Base-by-base conservation (phyloP, 2,329 filamentous ascomycete genomes). In the Cryphonectria japonica region DNA sequence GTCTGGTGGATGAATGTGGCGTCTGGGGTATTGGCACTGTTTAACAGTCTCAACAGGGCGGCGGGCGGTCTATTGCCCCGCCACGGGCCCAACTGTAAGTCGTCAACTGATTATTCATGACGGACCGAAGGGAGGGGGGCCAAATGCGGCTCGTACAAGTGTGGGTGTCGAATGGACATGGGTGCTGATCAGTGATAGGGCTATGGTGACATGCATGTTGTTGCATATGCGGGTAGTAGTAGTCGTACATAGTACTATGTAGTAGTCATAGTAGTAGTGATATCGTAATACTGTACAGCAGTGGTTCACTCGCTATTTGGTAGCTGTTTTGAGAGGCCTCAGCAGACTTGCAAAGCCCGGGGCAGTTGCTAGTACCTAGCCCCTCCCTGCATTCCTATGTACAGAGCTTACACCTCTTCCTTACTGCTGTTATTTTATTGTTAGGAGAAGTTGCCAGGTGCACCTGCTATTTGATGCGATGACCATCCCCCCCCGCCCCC, bases 71-170 rank as follows among this genome's bases (percentile, higher is more conserved):
- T 29, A 16, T 29, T 32, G 52, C 52, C 52, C 52, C n/a, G 59
- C 59, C 7, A 29, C 22, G 29, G 59, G 32, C 59, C 37, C n/a
- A 7, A 19, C 59, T 29, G 59, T 29, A 32, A 37, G 22, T 14
- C 59, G 8, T 39, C 54, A 1, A 61, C 8, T 61, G 59, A 11
- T 39, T 34, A 61, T 3, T 61, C 59, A 34, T 22, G 16, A 61
- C 54, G 26, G 54, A 32, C 54, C 14, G n/a, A 26, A 22, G 43
- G 13, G 13, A 19, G 29, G 59, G 34, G 59, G 59, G 59, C 8
- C 59, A 61, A 39, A 61, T 61, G 59, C 59, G 59, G 59, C 59
- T 61, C 59, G 59, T 61, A 61, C 7, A 39, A 8, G 32, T n/a
- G 59, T n/a, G 59, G 59, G 54, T 32, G 54, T 29, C 13, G n/a